These are phyloP conservation scores for Trametes elegans DNA, from an alignment of 768 basidiomycete species.

Conservation along the genomic window DNA sequence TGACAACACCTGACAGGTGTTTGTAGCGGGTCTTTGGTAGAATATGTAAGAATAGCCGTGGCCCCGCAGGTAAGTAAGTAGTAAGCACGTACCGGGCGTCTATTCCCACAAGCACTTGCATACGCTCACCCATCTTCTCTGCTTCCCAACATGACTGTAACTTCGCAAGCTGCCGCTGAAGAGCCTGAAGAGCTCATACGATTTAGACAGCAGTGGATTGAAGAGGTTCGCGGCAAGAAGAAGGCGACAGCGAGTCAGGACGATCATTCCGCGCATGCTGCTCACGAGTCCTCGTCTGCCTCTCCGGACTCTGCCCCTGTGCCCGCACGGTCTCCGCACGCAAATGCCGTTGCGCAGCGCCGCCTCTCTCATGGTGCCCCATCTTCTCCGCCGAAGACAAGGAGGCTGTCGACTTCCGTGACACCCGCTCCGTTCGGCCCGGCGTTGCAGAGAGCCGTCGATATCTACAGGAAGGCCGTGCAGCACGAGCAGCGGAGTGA, in stretches of 20 bases:
- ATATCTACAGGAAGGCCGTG: conserved; percentile 68
- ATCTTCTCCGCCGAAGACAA: neutral
- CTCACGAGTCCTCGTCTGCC: neutral
- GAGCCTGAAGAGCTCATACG: conserved; percentile 61
- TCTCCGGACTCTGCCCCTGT: neutral
- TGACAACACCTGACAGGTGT: too few species aligned
- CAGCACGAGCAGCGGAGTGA: conserved; percentile 70
- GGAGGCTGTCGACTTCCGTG: neutral
- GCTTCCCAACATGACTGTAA: neutral
- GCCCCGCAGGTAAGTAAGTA: too few species aligned
- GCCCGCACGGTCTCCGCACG: neutral
- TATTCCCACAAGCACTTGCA: neutral
- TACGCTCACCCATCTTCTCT: conserved; percentile 4
- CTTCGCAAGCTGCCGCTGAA: conserved; percentile 13
- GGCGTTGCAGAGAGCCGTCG: conserved; percentile 49
- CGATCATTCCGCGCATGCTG: neutral
- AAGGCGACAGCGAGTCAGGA: conserved; percentile 6
- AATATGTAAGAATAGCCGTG: too few species aligned
- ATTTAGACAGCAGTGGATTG: conserved; percentile 74
- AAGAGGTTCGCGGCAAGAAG: conserved; percentile 23
- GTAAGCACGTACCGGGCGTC: neutral
- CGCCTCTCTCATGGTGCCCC: neutral
- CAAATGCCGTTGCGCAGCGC: neutral
- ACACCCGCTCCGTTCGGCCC: conserved; percentile 29
- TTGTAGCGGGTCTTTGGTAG: too few species aligned